phyloP scores from a whole-genome alignment of 2,329 filamentous ascomycete genomes.

The Pseudophaeomoniella oleicola region DNA sequence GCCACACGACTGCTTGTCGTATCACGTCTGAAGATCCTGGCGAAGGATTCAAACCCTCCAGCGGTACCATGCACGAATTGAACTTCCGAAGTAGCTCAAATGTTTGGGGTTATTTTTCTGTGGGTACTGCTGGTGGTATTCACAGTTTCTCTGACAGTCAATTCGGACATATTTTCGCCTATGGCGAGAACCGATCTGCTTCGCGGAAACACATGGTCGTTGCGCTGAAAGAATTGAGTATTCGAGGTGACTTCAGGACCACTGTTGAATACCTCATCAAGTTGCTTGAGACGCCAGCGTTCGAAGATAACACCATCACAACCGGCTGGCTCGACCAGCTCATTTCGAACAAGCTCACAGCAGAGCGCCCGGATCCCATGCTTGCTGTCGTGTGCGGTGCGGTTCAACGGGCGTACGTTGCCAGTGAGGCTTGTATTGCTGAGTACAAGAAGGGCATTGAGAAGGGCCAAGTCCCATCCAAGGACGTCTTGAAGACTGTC shows the following conservation, averaged over 20 bases:
- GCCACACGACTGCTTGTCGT: conserved; percentile 94
- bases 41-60: conserved; percentile 98
- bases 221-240: conserved; percentile 94
- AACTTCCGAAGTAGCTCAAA: conserved; percentile 99
- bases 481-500: conserved; percentile 93
- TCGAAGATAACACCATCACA: conserved; percentile 98
- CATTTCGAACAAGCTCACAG: conserved; percentile 93
- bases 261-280: conserved; percentile 99
- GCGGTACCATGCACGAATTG: conserved; percentile 95
- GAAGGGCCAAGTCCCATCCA: conserved; percentile 93
- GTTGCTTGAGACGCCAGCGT: conserved; percentile 91
- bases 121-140: conserved; percentile 89
- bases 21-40: conserved; percentile 98
- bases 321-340: conserved; percentile 98
- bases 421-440: conserved; percentile 75
- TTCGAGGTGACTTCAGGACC: conserved; percentile 97
- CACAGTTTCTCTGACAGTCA: conserved; percentile 99
- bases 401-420: conserved; percentile 83
- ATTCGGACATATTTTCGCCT: conserved; percentile 98
- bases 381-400: conserved; percentile 92
- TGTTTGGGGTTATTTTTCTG: conserved; percentile 99
- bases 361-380: conserved; percentile 84
- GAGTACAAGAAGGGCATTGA: conserved; percentile 83
- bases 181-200: conserved; percentile 90
- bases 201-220: conserved; percentile 99